Conservation (phyloP, 176 grass and related monocot species). For the Puccinellia tenuiflora region DNA sequence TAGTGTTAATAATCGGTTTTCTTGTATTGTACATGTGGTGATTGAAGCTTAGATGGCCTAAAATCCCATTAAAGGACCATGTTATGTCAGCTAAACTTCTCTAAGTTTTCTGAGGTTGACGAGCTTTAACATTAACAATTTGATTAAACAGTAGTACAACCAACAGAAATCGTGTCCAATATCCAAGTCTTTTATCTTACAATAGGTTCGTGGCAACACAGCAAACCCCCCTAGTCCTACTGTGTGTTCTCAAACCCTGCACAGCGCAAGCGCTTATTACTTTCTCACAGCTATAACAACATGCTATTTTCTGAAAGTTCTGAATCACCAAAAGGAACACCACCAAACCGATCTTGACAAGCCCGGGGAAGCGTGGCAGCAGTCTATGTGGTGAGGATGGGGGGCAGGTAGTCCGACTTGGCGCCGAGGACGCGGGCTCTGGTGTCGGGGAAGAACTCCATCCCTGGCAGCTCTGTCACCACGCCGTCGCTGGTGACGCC, state of each 20-base stretch:
- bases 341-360: not conserved
- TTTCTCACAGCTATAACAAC: not conserved
- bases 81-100: no score
- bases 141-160: not conserved
- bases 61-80: no score
- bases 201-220: not conserved
- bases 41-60: no score
- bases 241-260: slow-evolving; percentile 9
- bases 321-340: slow-evolving; percentile 7
- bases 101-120: no score
- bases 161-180: not conserved
- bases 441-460: slow-evolving; percentile 70
- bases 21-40: no score
- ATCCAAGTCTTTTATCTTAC: not conserved
- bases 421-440: slow-evolving; percentile 44
- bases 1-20: no score
- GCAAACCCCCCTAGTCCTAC: not conserved
- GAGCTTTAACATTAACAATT: not conserved
- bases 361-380: not conserved
- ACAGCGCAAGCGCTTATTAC: slow-evolving; percentile 13
- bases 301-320: slow-evolving; percentile 2
- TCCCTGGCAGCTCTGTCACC: slow-evolving; percentile 31
- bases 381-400: slow-evolving; percentile 70
- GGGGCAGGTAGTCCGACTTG: slow-evolving; percentile 67
- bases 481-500: slow-evolving; percentile 11